Evolutionary conservation across 2,329 filamentous ascomycete genomes (phyloP).

Genomic region (Alternaria tenuissima): DNA sequence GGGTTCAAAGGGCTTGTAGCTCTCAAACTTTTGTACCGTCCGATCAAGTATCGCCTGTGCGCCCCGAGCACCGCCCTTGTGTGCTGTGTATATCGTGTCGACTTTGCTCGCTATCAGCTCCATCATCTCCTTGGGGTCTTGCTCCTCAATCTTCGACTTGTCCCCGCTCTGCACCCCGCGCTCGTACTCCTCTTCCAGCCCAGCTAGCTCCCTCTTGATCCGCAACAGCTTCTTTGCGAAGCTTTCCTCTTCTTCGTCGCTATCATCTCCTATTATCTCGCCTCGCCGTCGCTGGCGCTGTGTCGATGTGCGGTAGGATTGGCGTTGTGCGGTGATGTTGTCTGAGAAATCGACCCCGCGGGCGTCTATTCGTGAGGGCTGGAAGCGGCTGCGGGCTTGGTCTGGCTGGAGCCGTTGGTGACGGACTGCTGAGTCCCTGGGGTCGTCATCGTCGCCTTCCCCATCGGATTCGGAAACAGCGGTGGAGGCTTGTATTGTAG

Average conservation of each 20-base stretch:
- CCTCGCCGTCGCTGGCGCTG: conserved; percentile 70
- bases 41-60: conserved; percentile 48
- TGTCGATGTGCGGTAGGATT: conserved; percentile 80
- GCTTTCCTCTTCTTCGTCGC: conserved; percentile 72
- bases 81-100: conserved; percentile 66
- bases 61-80: conserved; percentile 46
- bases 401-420: conserved; percentile 78
- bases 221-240: conserved; percentile 82
- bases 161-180: conserved; percentile 57
- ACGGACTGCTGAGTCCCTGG: conserved; percentile 65
- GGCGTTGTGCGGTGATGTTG: conserved; percentile 77
- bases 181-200: conserved; percentile 64
- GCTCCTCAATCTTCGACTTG: conserved; percentile 48
- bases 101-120: conserved; percentile 74
- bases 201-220: conserved; percentile 82
- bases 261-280: conserved; percentile 74
- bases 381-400: conserved; percentile 81
- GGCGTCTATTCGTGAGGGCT: conserved; percentile 77
- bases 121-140: conserved; percentile 65
- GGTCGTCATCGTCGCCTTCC: conserved; percentile 59
- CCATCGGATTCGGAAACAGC: conserved; percentile 59
- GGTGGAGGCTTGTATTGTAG: conserved; percentile 70
- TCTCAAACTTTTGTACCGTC: conserved; percentile 47
- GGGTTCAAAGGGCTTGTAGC: conserved; percentile 41
- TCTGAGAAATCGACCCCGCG: conserved; percentile 88